Evolutionary conservation across 306 rosid species (phyloP).

Genomic region (Betula pendula): DNA sequence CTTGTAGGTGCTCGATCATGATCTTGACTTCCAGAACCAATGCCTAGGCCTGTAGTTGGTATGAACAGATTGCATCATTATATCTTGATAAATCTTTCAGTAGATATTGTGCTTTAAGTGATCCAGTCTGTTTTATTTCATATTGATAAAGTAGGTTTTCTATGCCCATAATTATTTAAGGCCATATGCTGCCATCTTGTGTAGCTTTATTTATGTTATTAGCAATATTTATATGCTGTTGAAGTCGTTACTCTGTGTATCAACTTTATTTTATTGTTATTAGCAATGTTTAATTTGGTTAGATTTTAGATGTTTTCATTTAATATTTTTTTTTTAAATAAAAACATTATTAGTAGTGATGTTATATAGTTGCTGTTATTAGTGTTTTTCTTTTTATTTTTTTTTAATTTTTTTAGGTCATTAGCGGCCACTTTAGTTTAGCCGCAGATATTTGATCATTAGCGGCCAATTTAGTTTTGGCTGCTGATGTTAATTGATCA

Average conservation of each 20-base stretch:
- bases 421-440: too few relatives aligned
- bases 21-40: constrained; percentile 96
- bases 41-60: constrained; percentile 99
- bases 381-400: too few relatives aligned
- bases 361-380: too few relatives aligned
- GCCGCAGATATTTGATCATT: too few relatives aligned
- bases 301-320: too few relatives aligned
- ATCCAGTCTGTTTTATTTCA: background rate
- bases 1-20: constrained; percentile 87
- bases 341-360: too few relatives aligned
- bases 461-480: too few relatives aligned
- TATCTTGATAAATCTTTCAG: background rate
- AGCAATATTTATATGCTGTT: background rate
- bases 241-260: background rate
- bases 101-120: background rate
- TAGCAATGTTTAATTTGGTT: too few relatives aligned
- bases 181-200: background rate
- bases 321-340: too few relatives aligned
- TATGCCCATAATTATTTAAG: background rate
- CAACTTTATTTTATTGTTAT: too few relatives aligned
- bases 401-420: too few relatives aligned
- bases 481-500: too few relatives aligned
- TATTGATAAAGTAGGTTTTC: background rate
- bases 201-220: background rate
- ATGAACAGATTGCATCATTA: constrained; percentile 26